Percentiles rank a stretch among this genome's conserved stretches.
Evolutionary conservation across 495 filamentous ascomycete genomes (phyloP).

Genomic region (Xylaria nigripes): DNA sequence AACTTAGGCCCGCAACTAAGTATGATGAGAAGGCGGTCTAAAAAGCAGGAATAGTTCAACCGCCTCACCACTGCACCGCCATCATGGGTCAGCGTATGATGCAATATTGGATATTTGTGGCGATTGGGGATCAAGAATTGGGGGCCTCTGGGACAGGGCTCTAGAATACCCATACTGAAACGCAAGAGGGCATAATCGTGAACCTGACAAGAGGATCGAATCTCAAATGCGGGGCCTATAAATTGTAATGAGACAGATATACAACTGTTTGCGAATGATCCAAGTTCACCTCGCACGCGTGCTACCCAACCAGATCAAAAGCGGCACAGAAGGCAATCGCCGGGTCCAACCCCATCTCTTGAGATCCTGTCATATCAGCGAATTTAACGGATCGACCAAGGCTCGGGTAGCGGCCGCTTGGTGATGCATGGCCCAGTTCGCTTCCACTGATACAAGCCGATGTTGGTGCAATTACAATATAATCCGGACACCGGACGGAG

Average conservation of each 20-base stretch:
- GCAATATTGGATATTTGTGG: too few relatives aligned
- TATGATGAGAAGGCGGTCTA: too few relatives aligned
- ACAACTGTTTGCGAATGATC: slow-evolving; percentile 3
- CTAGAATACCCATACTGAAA: too few relatives aligned
- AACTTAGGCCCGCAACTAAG: too few relatives aligned
- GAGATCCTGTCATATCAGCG: neutral
- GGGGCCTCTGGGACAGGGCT: too few relatives aligned
- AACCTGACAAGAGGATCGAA: too few relatives aligned
- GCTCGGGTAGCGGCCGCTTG: neutral
- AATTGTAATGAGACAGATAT: neutral
- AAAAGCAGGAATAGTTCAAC: too few relatives aligned
- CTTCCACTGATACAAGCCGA: neutral
- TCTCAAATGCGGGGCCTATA: neutral
- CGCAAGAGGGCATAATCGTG: too few relatives aligned
- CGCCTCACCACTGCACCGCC: too few relatives aligned
- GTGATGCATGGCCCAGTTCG: neutral
- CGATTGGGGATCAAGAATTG: too few relatives aligned
- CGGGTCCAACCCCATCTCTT: neutral
- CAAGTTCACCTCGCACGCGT: slow-evolving; percentile 6
- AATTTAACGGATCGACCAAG: neutral
- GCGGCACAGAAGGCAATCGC: neutral
- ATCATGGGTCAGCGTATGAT: too few relatives aligned
- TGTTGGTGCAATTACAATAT: neutral
- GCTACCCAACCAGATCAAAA: neutral
- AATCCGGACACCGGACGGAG: neutral